Base-by-base conservation (phyloP, 345 rosid species). In the Iberis pinnata region DNA sequence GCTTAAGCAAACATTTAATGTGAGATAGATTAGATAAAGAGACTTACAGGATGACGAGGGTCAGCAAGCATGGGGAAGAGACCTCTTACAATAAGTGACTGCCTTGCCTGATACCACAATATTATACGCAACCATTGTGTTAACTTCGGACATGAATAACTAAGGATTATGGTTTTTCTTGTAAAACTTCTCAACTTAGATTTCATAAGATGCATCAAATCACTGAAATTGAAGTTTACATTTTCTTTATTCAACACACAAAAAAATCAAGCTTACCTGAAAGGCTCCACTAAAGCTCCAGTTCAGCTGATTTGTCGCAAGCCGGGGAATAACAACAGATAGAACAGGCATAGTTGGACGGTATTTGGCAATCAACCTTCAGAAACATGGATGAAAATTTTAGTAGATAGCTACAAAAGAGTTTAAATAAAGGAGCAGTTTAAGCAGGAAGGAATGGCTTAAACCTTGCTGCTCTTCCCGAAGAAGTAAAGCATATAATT, bases 281-380 rank as follows among this genome's bases (percentile, higher is more conserved):
- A 83, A 92, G 35, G 98, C 97, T 61, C 97, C 97, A 64, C 68
- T 92, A 65, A 88, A 92, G 80, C 90, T 92, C 98, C 98, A 92
- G 62, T 73, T 92, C 43, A 92, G 71, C 72, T 92, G 97, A 73
- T 92, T 88, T 60, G 95, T 92, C 82, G 85, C 88, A 43, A 92
- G 90, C 6, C 97, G 81, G 1, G 98, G 97, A 70, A 92, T 88
- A 56, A 92, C 97, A 65, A 92, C 98, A 22, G 98, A 92, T 3
- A 92, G 66, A 65, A 85, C 98, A 1, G 98, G 98, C 97, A 92
- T 92, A 37, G 95, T 77, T 41, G 98, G 98, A 70, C 97, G 83
- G 62, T 92, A 92, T 70, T 92, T 92, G 18, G 97, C 90, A 49
- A 92, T 92, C 85, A 92, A 80, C 62, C 98, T 92, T 85, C 68